These are phyloP conservation scores for Lyophyllum shimeji DNA, from an alignment of 768 basidiomycete genomes.

Conservation along the genomic window DNA sequence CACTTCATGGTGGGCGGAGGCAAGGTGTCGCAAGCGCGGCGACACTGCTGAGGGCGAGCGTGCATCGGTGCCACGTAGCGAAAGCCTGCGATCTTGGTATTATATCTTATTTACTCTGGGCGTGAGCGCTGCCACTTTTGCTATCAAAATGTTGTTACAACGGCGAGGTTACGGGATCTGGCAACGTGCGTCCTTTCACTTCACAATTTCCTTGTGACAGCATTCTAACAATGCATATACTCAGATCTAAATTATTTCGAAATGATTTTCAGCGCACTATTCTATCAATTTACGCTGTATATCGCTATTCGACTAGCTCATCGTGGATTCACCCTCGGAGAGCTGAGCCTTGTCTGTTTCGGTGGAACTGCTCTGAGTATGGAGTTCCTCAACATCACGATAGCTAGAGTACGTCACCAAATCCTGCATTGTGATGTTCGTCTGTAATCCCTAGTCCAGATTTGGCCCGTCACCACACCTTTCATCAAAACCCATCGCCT, in stretches of 20 bases:
- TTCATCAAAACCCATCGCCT: constrained; percentile 91
- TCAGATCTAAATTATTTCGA: constrained; percentile 81
- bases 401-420: constrained; percentile 61
- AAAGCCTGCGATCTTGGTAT: constrained; percentile 58
- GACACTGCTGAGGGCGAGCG: constrained; percentile 64
- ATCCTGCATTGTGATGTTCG: neutral
- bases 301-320: constrained; percentile 87
- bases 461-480: constrained; percentile 75
- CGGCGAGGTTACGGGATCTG: constrained; percentile 52
- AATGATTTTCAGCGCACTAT: constrained; percentile 65
- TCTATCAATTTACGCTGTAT: constrained; percentile 93
- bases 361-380: constrained; percentile 85
- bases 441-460: constrained; percentile 40
- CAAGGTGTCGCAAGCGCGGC: constrained; percentile 37
- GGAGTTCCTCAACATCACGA: constrained; percentile 84
- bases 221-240: neutral
- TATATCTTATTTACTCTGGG: constrained; percentile 65
- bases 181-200: constrained; percentile 53
- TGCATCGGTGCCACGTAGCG: constrained; percentile 73
- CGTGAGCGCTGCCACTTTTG: constrained; percentile 48
- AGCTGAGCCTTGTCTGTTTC: constrained; percentile 85
- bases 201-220: neutral
- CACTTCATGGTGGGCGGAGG: constrained; percentile 76
- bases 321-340: constrained; percentile 93
- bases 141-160: constrained; percentile 47